phyloP scores from a whole-genome alignment of 2,329 filamentous ascomycete species.

The Pseudogymnoascus verrucosus region DNA sequence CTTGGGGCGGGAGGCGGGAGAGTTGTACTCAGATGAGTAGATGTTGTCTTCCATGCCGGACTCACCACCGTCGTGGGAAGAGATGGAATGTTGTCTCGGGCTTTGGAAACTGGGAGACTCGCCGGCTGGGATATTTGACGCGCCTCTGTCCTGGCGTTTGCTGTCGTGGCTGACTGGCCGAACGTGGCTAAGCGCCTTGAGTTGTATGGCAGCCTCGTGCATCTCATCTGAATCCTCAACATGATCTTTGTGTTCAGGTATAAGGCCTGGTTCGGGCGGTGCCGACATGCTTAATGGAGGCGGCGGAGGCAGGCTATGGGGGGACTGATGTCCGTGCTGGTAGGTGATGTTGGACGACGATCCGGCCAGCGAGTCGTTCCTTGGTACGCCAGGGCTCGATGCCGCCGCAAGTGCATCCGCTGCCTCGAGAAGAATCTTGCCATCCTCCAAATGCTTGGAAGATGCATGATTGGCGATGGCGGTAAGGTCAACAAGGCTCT shows the following conservation, averaged over 20 bases:
- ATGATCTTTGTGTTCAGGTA: slow-evolving; percentile 36
- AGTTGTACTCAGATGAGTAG: slow-evolving; percentile 28
- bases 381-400: slow-evolving; percentile 30
- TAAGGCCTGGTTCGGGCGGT: slow-evolving; percentile 10
- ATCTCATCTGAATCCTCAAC: slow-evolving; percentile 60
- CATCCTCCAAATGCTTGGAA: slow-evolving; percentile 48
- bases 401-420: slow-evolving; percentile 24
- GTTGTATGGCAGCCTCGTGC: slow-evolving; percentile 59
- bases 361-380: slow-evolving; percentile 35
- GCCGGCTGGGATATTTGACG: slow-evolving; percentile 24
- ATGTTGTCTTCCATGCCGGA: slow-evolving; percentile 34
- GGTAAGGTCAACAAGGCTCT: slow-evolving; percentile 44
- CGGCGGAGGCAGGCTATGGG: not conserved
- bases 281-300: not conserved
- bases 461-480: slow-evolving; percentile 35
- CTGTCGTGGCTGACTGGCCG: slow-evolving; percentile 45
- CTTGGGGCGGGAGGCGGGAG: slow-evolving; percentile 26
- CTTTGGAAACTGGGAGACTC: slow-evolving; percentile 25
- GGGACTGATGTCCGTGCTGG: not conserved
- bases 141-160: slow-evolving; percentile 22
- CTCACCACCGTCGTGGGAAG: slow-evolving; percentile 33
- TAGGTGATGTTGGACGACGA: slow-evolving; percentile 5
- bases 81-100: slow-evolving; percentile 35
- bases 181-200: slow-evolving; percentile 58
- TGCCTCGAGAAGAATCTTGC: slow-evolving; percentile 44